phyloP scores from a whole-genome alignment of 345 rosid species.

The Mangifera indica region DNA sequence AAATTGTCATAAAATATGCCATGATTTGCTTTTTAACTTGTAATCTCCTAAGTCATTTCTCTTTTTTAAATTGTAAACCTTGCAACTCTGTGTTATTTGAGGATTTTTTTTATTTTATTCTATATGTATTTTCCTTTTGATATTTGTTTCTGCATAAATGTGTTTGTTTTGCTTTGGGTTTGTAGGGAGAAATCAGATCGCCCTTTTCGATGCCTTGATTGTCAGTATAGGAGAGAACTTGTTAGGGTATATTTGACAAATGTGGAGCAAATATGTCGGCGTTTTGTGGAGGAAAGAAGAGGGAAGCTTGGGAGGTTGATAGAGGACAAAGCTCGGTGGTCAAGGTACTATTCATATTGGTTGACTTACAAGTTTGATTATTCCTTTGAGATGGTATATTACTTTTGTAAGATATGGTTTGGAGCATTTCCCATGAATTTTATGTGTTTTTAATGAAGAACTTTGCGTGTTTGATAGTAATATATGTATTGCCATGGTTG shows the following conservation, averaged over 20 bases:
- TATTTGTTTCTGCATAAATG: background rate
- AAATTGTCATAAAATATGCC: background rate
- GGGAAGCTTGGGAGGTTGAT: conserved; percentile 64
- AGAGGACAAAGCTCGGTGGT: conserved; percentile 84
- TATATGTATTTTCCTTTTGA: background rate
- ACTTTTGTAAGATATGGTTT: background rate
- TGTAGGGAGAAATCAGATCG: conserved; percentile 57
- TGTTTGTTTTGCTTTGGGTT: conserved; percentile 15
- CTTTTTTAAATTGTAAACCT: background rate
- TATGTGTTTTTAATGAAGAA: conserved; percentile 8
- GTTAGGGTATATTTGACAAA: conserved; percentile 83
- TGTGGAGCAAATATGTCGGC: conserved; percentile 83
- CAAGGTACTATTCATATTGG: conserved; percentile 48
- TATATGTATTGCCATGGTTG: conserved; percentile 24
- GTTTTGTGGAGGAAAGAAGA: conserved; percentile 81
- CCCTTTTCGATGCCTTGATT: conserved; percentile 84
- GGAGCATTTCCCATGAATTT: conserved; percentile 5
- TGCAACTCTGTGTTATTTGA: background rate
- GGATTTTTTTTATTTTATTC: background rate
- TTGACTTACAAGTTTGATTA: background rate
- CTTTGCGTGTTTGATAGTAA: background rate
- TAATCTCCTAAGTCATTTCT: background rate
- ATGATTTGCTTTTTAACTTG: background rate
- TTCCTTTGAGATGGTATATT: background rate
- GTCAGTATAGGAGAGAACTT: conserved; percentile 86